phyloP scores from a whole-genome alignment of 164 flowering plant genomes.

The Stephania cephalantha region DNA sequence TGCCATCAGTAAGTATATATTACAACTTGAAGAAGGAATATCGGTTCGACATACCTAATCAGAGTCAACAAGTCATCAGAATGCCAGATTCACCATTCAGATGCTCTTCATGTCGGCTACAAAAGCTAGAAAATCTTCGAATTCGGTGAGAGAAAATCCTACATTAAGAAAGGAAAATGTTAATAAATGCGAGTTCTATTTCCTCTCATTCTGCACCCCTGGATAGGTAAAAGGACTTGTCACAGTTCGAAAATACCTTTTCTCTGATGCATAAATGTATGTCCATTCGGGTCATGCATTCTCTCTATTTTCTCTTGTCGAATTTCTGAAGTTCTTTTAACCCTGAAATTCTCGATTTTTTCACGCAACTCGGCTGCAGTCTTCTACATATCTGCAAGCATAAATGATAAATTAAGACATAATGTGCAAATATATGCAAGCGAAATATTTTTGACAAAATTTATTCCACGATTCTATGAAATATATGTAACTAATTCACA shows the following conservation, averaged over 20 bases:
- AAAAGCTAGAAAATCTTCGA: slow-evolving; percentile 33
- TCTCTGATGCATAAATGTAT: background rate
- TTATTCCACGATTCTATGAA: background rate
- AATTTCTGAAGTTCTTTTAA: slow-evolving; percentile 11
- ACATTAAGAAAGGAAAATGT: slow-evolving; percentile 6
- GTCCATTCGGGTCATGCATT: background rate
- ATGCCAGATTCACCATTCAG: background rate
- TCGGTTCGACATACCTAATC: background rate
- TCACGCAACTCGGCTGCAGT: slow-evolving; percentile 11
- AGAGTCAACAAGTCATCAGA: background rate
- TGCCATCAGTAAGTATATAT: background rate
- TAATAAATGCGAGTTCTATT: background rate
- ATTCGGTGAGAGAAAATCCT: slow-evolving; percentile 24
- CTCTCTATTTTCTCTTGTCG: slow-evolving; percentile 11
- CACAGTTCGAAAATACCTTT: slow-evolving; percentile 8
- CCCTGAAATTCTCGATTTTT: slow-evolving; percentile 13
- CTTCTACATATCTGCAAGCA: slow-evolving; percentile 14
- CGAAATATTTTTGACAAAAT: background rate
- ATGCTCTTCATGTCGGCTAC: slow-evolving; percentile 23
- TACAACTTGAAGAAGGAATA: background rate
- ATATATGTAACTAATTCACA: background rate
- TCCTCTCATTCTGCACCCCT: background rate
- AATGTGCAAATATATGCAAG: background rate
- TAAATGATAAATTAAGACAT: background rate
- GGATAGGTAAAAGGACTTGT: background rate